Evolutionary conservation across 176 grass and related monocot species (phyloP), one percentile per base, ranked within the genome.

Genomic region (Rhynchospora pubera): DNA sequence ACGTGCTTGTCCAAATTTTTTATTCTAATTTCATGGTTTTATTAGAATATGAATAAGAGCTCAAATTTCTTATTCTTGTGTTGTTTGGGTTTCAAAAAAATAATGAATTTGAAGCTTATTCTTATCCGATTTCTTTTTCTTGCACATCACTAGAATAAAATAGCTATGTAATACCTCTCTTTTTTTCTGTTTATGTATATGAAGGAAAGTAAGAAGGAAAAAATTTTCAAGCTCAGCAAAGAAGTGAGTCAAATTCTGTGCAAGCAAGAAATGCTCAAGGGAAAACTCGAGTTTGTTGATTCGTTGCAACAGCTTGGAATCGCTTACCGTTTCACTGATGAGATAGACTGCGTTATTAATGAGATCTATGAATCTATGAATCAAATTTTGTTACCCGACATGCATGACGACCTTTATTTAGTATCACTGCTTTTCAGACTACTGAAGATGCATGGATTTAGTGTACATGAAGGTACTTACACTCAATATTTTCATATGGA

Each of bases 241-340:
- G 80, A 83, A 16, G 16, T 52, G 6, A 83, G 65, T 32, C 16
- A 83, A 56, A 44, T 84, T 12, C 28, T 66, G 44, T 50, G 57
- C 6, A 51, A 53, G 5, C 19, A 68, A 68, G 65, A 68, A 32
- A 1, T 10, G 65, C 65, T 68, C 7, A 23, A 12, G 23, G 23
- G 30, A 30, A 68, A 68, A 30, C 21, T 68, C 39, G 65, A 68
- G 23, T 22, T 68, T 39, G 65, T 68, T 32, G 65, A 68, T 68
- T 11, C 46, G 26, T 34, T 48, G 32, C 18, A 44, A 48, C 82
- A 84, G 24, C 62, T 84, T 42, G 82, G 82, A 58, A 45, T 84
- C 32, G 82, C 82, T 39, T 84, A 84, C 39, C 82, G 74, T 58
- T 84, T 84, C 65, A 84, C 71, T 46, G 65, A 84, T 4, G 63